Base-by-base conservation (phyloP, 2,329 filamentous ascomycete species). In the Bipolaris cookei region DNA sequence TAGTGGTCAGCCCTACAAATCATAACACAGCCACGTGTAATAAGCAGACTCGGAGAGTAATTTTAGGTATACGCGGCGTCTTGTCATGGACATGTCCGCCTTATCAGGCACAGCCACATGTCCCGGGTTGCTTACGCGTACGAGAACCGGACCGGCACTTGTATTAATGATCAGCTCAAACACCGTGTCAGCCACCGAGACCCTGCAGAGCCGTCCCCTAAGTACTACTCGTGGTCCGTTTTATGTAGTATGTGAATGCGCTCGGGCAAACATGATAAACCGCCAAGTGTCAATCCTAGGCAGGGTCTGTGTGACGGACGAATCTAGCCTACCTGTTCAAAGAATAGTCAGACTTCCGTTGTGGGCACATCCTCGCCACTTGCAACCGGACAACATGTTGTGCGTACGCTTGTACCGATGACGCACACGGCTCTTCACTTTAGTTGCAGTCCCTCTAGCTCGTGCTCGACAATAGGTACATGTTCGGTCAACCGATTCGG, bases 381-480 rank as follows among this genome's bases (percentile, higher is more conserved):
- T 14, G 38, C 25, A 35, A 14, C 16, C 16, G 11, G n/a, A n/a
- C 14, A 32, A 23, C 18, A 20, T 11, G 8, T 34, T 23, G 11
- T 39, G 25, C 11, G 4, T 39, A 43, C 14, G 4, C 16, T 11
- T 28, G 16, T n/a, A n/a, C 25, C 18, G 20, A 25, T 49, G 32
- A 4, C 20, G 28, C 25, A n/a, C 42, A 11, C 47, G 3, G 10
- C 16, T 42, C 32, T 23, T 75, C 69, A 77, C 50, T 70, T 68
- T 51, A 78, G 46, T 25, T 71, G 67, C n/a, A 83, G 73, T 41
- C 77, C 77, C 58, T 96, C 91, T 58, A 88, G 78, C 25, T 75
- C 83, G 53, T 87, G 86, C 54, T 91, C 87, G n/a, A 92, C 85
- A 4, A 91, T 78, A 2, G 87, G 88, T 44, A 97, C 65, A 41